Evolutionary conservation across 2,329 filamentous ascomycete genomes (phyloP), one percentile per base, ranked within the genome.

Genomic region (Clarireedia hainanense): DNA sequence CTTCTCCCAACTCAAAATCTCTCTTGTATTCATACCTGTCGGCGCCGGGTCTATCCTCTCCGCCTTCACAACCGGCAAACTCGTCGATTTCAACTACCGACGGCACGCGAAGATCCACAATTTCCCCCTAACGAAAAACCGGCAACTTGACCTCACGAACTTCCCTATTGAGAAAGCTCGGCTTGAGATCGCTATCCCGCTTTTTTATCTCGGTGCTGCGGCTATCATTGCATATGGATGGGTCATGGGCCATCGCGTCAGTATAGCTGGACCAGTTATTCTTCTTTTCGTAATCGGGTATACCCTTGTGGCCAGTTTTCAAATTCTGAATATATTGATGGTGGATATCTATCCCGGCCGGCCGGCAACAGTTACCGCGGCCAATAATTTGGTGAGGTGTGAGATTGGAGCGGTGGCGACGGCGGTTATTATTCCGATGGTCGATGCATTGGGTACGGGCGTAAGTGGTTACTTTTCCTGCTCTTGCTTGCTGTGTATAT

Each of bases 11-110:
- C 1, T 72, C 76, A 14, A 80, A 78, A 50, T 64, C 15, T 56
- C 58, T 3, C 60, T 65, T 1, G 52, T 55, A 14, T 63, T 60
- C 47, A 43, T 64, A 2, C 61, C 61, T 1, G 47, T 60, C 15
- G 59, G 55, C 17, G 45, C 24, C 39, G 57, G 55, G 26, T 48
- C 51, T 15, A 37, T 57, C 10, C 2, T 56, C 14, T 43, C 52
- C 4, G 47, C 52, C 6, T 47, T 56, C 43, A 34, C 37, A 4
- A 54, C 20, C 23, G 75, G 79, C 7, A 69, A 70, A 12, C 53
- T 81, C 1, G 70, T 83, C 5, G 80, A 84, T 63, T 75, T 77
- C 71, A 89, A 88, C 67, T 91, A 83, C 66, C 75, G 78, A 1
- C 80, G 84, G 1, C 76, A 85, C 57, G 83, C 84, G 9, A 66